Percentiles rank a stretch among this genome's conserved stretches.
These are phyloP conservation scores for Phaffomyces antillensis DNA, from an alignment of 805 yeast species.

Conservation along the genomic window DNA sequence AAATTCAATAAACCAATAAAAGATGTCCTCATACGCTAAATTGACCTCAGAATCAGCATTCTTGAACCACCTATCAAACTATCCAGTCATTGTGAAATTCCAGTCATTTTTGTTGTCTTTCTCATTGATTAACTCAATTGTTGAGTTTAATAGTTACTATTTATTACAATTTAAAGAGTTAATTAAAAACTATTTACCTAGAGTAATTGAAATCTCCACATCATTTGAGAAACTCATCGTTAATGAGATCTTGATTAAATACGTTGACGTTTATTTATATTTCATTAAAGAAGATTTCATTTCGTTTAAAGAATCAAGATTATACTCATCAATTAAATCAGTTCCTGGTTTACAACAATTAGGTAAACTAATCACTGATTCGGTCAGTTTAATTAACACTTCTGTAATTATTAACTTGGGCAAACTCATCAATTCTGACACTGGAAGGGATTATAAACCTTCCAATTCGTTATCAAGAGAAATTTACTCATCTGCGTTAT, in stretches of 20 bases:
- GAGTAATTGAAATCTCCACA: background rate
- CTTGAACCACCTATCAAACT: background rate
- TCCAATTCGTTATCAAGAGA: background rate
- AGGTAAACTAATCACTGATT: background rate
- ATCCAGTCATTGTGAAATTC: background rate
- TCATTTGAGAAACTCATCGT: conserved; percentile 1
- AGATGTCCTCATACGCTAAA: background rate
- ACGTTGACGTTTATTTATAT: conserved; percentile 4
- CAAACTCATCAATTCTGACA: background rate
- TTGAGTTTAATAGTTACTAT: background rate
- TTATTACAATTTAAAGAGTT: background rate
- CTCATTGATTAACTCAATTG: background rate
- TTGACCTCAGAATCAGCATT: background rate
- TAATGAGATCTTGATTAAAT: conserved; percentile 2
- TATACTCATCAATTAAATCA: background rate
- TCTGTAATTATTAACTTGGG: background rate
- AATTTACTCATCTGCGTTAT: background rate
- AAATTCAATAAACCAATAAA: no score
- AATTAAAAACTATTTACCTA: background rate
- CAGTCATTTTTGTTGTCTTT: background rate
- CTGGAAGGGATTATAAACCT: background rate
- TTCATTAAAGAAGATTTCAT: conserved; percentile 4
- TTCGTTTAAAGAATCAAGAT: background rate
- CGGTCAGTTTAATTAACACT: background rate
- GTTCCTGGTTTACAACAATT: background rate